These are phyloP conservation scores for Fusarium sp. DNA, from an alignment of 2,329 filamentous ascomycete genomes.

Conservation along the genomic window DNA sequence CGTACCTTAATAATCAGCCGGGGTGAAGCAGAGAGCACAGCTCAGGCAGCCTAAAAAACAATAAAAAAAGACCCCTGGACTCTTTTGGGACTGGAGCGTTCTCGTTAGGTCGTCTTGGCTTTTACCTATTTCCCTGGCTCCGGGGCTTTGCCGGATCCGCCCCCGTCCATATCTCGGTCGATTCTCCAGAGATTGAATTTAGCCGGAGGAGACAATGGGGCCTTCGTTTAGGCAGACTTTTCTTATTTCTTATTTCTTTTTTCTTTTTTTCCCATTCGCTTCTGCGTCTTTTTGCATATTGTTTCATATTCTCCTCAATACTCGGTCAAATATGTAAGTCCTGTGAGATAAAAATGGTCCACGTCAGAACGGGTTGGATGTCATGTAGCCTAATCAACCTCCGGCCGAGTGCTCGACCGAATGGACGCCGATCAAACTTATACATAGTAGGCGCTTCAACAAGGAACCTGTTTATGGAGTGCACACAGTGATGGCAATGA, in stretches of 20 bases:
- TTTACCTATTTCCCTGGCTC: constrained; percentile 26
- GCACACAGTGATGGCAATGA: constrained; percentile 10
- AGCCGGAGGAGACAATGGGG: constrained; percentile 37
- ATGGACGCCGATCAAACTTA: constrained; percentile 2
- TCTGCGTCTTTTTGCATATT: too few species aligned
- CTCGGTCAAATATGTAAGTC: constrained; percentile 17
- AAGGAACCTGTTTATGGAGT: background rate
- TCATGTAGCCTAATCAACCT: constrained; percentile 13
- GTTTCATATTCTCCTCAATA: constrained; percentile 2
- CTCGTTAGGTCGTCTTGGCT: constrained; percentile 28
- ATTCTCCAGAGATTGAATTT: constrained; percentile 39
- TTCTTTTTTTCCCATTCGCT: background rate
- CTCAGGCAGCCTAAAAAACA: background rate
- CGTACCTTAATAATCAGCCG: background rate
- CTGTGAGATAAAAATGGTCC: constrained; percentile 7
- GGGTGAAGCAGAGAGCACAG: constrained; percentile 2
- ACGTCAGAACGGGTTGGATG: constrained; percentile 10
- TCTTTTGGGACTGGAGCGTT: constrained; percentile 33
- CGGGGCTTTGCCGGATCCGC: constrained; percentile 38
- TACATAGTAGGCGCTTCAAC: background rate
- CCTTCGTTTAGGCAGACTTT: constrained; percentile 26
- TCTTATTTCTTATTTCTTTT: background rate
- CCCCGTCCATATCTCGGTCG: constrained; percentile 44
- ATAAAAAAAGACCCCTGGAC: constrained; percentile 18
- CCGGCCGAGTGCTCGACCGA: constrained; percentile 18